These are phyloP conservation scores for Rutstroemia sp. DNA, from an alignment of 2,329 filamentous ascomycete species.

Conservation along the genomic window DNA sequence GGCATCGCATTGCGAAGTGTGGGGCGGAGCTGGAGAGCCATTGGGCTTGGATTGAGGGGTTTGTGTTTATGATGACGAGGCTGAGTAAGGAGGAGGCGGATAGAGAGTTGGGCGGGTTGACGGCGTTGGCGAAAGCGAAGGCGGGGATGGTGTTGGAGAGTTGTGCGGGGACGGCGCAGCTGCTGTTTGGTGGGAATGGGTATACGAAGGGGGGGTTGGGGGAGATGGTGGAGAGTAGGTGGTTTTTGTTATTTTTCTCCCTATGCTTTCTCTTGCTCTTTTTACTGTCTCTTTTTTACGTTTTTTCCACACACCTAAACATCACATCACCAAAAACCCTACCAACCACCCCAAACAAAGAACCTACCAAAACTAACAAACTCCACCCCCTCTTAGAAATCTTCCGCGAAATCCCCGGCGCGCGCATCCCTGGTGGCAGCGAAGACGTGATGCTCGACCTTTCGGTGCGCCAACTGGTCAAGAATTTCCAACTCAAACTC, in stretches of 20 bases:
- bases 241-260: conserved; percentile 19
- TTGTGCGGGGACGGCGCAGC: conserved; percentile 59
- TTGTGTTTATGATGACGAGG: conserved; percentile 60
- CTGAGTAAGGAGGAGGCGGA: conserved; percentile 53
- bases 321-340: neutral
- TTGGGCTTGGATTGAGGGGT: conserved; percentile 66
- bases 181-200: conserved; percentile 69
- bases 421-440: conserved; percentile 58
- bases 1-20: conserved; percentile 64
- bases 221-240: conserved; percentile 61
- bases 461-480: conserved; percentile 61
- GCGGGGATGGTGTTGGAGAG: conserved; percentile 65
- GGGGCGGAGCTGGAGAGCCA: conserved; percentile 62
- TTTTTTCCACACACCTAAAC: too few relatives aligned
- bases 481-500: conserved; percentile 56
- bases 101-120: conserved; percentile 61
- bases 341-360: neutral
- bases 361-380: neutral
- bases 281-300: neutral
- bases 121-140: conserved; percentile 66
- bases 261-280: neutral
- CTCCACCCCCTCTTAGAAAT: conserved; percentile 37
- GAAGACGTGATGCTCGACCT: conserved; percentile 70
- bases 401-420: conserved; percentile 55
- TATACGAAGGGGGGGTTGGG: conserved; percentile 64